Evolutionary conservation across 1,284 basidiomycete species (phyloP).

Genomic region (Ustilago tritici): DNA sequence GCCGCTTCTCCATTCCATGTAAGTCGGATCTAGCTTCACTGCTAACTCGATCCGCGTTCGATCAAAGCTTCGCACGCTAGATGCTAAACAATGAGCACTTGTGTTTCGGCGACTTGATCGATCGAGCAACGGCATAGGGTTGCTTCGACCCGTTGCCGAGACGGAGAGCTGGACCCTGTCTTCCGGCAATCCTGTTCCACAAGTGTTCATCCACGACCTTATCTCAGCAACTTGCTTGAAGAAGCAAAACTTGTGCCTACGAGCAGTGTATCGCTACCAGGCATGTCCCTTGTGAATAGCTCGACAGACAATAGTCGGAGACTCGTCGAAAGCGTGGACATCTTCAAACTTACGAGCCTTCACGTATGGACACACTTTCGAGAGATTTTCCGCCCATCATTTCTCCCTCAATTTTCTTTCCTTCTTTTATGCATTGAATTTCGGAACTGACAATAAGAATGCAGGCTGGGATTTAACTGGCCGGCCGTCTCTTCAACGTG

Average conservation of each 20-base stretch:
- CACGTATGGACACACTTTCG: neutral
- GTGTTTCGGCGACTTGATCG: conserved; percentile 6
- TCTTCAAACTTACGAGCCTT: neutral
- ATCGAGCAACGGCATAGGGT: neutral
- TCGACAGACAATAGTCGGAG: neutral
- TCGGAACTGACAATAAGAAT: no score
- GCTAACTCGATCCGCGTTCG: neutral
- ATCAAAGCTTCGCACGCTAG: neutral
- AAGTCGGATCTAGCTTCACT: neutral
- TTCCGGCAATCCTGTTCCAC: conserved; percentile 3
- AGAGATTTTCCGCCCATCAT: neutral
- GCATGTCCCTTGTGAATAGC: neutral
- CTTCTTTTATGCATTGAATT: neutral
- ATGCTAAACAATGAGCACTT: neutral
- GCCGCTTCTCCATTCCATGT: neutral
- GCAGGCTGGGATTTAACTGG: no score
- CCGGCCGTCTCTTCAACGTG: no score
- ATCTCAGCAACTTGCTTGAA: no score
- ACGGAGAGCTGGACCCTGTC: neutral
- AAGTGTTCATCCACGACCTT: no score
- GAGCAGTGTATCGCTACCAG: no score
- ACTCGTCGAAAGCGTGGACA: neutral
- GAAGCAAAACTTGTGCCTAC: no score
- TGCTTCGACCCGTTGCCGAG: neutral
- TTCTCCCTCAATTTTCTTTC: neutral